phyloP scores from a whole-genome alignment of 208 protist species.

The Wallacemonas rigidus region DNA sequence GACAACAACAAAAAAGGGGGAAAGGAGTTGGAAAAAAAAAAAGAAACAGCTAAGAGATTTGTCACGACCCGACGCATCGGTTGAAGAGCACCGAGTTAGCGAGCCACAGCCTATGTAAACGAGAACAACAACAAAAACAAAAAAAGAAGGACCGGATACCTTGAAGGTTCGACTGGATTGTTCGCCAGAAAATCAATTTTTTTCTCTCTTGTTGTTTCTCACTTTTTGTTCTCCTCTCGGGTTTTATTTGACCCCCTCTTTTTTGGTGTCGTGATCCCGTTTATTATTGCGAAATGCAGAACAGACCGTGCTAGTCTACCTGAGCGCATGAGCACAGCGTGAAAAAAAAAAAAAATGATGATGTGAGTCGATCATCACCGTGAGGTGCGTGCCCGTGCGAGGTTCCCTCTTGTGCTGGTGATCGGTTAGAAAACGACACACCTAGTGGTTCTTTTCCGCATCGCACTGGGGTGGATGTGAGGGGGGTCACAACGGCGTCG shows the following conservation, averaged over 20 bases:
- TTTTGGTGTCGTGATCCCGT: not conserved
- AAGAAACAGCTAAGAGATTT: no score
- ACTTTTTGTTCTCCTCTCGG: constrained; percentile 1
- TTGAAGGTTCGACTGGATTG: no score
- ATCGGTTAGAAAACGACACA: no score
- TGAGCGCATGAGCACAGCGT: constrained; percentile 2
- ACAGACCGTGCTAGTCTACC: not conserved
- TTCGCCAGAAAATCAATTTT: not conserved
- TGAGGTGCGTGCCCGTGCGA: no score
- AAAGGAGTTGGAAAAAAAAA: no score
- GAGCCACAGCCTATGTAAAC: not conserved
- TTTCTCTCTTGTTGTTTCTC: not conserved
- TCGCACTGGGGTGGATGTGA: no score
- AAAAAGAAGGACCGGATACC: not conserved
- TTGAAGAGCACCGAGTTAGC: not conserved
- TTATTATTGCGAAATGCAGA: not conserved
- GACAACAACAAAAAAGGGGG: no score
- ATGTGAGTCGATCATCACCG: no score
- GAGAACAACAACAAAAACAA: constrained; percentile 5
- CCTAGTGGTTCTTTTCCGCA: no score
- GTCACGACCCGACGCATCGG: no score
- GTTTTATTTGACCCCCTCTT: not conserved
- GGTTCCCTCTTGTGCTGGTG: no score
- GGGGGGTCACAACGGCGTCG: no score
- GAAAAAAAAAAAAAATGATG: not conserved